phyloP scores from a whole-genome alignment of 768 basidiomycete genomes.

The Tremella mesenterica region DNA sequence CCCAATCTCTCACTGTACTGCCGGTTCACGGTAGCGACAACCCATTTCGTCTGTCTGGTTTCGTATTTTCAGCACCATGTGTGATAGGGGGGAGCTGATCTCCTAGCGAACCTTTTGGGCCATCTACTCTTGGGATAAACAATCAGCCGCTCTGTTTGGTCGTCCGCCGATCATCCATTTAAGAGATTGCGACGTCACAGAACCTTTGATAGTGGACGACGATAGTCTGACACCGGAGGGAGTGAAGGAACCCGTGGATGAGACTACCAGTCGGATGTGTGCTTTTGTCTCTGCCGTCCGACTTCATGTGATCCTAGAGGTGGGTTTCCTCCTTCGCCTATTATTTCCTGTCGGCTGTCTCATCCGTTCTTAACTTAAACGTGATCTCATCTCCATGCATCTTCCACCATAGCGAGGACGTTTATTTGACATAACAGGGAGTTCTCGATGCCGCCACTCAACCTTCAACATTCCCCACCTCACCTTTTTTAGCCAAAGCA shows the following conservation, averaged over 20 bases:
- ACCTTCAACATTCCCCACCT: slow-evolving; percentile 58
- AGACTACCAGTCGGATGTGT: slow-evolving; percentile 64
- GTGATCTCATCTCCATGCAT: not conserved
- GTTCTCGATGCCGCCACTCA: slow-evolving; percentile 64
- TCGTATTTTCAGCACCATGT: too few relatives aligned
- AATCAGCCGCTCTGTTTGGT: slow-evolving; percentile 64
- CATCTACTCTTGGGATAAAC: slow-evolving; percentile 94
- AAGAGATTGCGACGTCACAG: slow-evolving; percentile 83
- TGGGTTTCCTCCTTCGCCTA: slow-evolving; percentile 6
- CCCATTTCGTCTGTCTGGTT: too few relatives aligned
- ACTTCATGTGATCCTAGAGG: slow-evolving; percentile 77
- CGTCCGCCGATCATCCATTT: slow-evolving; percentile 77
- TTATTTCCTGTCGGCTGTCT: not conserved
- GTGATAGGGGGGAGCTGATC: not conserved
- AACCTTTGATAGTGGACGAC: slow-evolving; percentile 77
- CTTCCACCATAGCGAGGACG: too few relatives aligned
- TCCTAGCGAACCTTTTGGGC: slow-evolving; percentile 79
- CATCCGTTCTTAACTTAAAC: not conserved
- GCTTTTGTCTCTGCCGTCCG: slow-evolving; percentile 71
- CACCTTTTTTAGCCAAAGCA: slow-evolving; percentile 69
- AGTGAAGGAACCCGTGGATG: slow-evolving; percentile 52
- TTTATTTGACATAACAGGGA: too few relatives aligned
- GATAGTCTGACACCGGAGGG: slow-evolving; percentile 75
- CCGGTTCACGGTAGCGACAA: too few relatives aligned
- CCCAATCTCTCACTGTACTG: too few relatives aligned